phyloP scores from a whole-genome alignment of 2,329 filamentous ascomycete genomes.

The Paecilomyces formosus region DNA sequence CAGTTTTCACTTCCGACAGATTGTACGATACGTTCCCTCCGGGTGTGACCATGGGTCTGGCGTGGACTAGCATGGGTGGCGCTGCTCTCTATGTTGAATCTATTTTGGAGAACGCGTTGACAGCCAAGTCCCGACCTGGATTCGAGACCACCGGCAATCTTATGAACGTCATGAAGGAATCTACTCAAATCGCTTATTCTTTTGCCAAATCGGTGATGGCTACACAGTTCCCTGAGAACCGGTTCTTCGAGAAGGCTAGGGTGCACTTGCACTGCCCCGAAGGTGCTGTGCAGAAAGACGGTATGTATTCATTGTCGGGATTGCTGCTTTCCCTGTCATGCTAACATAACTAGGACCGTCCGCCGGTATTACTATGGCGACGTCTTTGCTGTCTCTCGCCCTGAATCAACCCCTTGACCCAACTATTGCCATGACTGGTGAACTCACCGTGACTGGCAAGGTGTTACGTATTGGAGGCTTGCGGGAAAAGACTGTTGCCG shows the following conservation, averaged over 20 bases:
- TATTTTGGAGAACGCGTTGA: slow-evolving; percentile 78
- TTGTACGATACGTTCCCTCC: slow-evolving; percentile 90
- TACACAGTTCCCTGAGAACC: slow-evolving; percentile 76
- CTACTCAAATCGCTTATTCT: slow-evolving; percentile 87
- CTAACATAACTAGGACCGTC: slow-evolving; percentile 52
- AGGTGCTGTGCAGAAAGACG: slow-evolving; percentile 92
- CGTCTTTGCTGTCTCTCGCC: slow-evolving; percentile 76
- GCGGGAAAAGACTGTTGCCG: slow-evolving; percentile 94
- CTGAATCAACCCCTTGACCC: slow-evolving; percentile 71
- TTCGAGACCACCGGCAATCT: slow-evolving; percentile 92
- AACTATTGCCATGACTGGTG: slow-evolving; percentile 94
- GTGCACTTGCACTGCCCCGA: slow-evolving; percentile 96
- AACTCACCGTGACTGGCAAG: slow-evolving; percentile 94
- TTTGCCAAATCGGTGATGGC: slow-evolving; percentile 88
- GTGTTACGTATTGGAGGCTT: slow-evolving; percentile 90
- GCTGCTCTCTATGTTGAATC: slow-evolving; percentile 96
- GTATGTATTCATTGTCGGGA: slow-evolving; percentile 23
- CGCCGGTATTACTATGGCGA: slow-evolving; percentile 98
- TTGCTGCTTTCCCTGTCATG: not conserved
- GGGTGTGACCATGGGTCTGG: slow-evolving; percentile 94
- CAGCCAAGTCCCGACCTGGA: slow-evolving; percentile 64
- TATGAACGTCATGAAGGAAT: slow-evolving; percentile 97
- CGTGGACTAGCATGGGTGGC: slow-evolving; percentile 96
- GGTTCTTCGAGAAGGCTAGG: slow-evolving; percentile 92
- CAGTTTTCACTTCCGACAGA: slow-evolving; percentile 90